Conservation (phyloP, 768 basidiomycete species). For the Suillus lakei region DNA sequence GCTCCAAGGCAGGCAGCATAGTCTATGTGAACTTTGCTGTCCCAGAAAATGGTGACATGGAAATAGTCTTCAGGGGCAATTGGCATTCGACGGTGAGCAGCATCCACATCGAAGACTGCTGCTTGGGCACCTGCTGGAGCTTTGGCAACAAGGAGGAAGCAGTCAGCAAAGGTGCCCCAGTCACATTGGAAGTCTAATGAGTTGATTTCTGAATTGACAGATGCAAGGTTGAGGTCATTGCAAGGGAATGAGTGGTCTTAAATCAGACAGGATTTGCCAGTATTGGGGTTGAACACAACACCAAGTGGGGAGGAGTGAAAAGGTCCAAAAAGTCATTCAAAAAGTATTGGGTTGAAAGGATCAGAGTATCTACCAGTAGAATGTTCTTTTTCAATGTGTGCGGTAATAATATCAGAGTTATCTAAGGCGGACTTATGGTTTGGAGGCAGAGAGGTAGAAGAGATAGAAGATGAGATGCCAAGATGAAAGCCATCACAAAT, state of each 20-base stretch:
- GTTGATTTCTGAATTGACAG: neutral
- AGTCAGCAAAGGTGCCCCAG: constrained; percentile 21
- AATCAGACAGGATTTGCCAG: constrained; percentile 12
- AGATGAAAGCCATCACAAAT: constrained; percentile 28
- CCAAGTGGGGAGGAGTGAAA: neutral
- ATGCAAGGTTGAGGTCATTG: neutral
- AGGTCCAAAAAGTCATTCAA: neutral
- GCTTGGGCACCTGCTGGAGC: constrained; percentile 15
- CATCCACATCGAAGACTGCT: constrained; percentile 38
- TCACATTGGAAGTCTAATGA: constrained; percentile 11
- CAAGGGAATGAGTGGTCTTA: constrained; percentile 24
- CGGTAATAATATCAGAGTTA: constrained; percentile 11
- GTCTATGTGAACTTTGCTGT: constrained; percentile 9
- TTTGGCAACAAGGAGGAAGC: constrained; percentile 9
- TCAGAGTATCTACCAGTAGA: constrained; percentile 10
- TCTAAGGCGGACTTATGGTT: constrained; percentile 25
- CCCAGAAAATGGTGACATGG: neutral
- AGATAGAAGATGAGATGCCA: constrained; percentile 16
- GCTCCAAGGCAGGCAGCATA: constrained; percentile 27
- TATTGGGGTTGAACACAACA: constrained; percentile 7
- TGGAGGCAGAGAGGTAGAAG: constrained; percentile 1
- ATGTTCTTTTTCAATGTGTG: constrained; percentile 24
- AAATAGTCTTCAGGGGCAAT: constrained; percentile 18
- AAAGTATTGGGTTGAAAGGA: neutral
- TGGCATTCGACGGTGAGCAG: constrained; percentile 44